Percentiles rank a stretch among this genome's conserved stretches.
Evolutionary conservation across 495 filamentous ascomycete genomes (phyloP).

Genomic region (Penicillium pulvis): DNA sequence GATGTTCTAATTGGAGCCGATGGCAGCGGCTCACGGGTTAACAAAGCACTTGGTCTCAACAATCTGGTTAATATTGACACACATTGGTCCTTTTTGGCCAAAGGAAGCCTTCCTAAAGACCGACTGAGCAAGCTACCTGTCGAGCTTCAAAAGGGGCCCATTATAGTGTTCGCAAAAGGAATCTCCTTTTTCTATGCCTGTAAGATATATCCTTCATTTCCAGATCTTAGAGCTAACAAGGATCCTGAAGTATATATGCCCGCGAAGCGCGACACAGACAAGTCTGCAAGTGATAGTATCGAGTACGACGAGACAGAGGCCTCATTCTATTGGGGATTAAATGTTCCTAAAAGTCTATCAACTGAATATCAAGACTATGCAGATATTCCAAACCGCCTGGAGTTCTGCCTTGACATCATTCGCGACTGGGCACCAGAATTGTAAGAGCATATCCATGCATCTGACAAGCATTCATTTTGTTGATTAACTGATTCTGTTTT

Average conservation of each 20-base stretch:
- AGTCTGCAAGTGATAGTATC: not conserved
- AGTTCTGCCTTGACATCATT: not conserved
- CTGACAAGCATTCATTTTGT: not conserved
- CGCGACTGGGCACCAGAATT: not conserved
- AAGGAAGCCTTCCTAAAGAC: not conserved
- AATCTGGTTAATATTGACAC: not conserved
- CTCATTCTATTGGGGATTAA: slow-evolving; percentile 1
- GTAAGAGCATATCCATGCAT: not conserved
- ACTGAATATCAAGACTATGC: not conserved
- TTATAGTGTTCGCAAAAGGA: not conserved
- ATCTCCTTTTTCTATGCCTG: not conserved
- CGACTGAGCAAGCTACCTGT: not conserved
- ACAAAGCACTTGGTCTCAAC: not conserved
- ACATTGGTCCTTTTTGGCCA: not conserved
- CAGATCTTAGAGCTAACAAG: not conserved
- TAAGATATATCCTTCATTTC: not conserved
- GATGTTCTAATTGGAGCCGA: not conserved
- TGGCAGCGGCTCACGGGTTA: not conserved
- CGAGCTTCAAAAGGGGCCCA: not conserved
- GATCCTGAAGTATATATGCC: not conserved
- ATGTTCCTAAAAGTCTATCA: not conserved
- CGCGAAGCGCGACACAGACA: not conserved
- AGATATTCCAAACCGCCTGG: not conserved
- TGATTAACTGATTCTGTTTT: not conserved
- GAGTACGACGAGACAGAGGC: not conserved